These are phyloP conservation scores for Talaromyces sp. DNA, from an alignment of 2,329 filamentous ascomycete genomes.

Conservation along the genomic window DNA sequence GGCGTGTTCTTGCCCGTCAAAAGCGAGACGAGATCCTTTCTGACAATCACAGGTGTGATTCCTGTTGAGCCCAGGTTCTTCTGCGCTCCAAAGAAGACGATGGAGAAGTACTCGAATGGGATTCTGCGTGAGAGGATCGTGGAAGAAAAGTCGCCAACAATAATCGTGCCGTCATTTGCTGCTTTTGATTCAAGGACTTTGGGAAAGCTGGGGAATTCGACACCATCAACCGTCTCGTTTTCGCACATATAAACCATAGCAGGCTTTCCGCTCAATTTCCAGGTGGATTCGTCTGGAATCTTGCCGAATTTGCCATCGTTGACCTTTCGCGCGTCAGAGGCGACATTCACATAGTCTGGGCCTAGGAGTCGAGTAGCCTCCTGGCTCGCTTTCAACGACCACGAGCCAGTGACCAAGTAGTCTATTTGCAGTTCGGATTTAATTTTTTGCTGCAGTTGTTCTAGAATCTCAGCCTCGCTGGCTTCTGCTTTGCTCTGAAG, in stretches of 20 bases:
- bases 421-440: slow-evolving; percentile 71
- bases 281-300: slow-evolving; percentile 71
- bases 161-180: slow-evolving; percentile 62
- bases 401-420: slow-evolving; percentile 85
- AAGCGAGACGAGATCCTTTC: slow-evolving; percentile 69
- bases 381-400: slow-evolving; percentile 82
- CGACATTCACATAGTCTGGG: slow-evolving; percentile 69
- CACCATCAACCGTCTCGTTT: slow-evolving; percentile 84
- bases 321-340: slow-evolving; percentile 55
- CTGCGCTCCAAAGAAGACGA: slow-evolving; percentile 60
- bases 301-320: slow-evolving; percentile 79
- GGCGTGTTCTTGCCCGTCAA: slow-evolving; percentile 33
- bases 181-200: slow-evolving; percentile 52
- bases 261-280: slow-evolving; percentile 60
- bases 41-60: slow-evolving; percentile 78
- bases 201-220: slow-evolving; percentile 77
- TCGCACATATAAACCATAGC: slow-evolving; percentile 85
- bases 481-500: slow-evolving; percentile 26
- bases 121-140: slow-evolving; percentile 62
- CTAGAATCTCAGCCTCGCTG: slow-evolving; percentile 47
- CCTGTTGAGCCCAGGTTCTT: slow-evolving; percentile 89
- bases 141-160: slow-evolving; percentile 89
- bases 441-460: slow-evolving; percentile 58
- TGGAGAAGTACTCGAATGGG: slow-evolving; percentile 6
- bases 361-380: slow-evolving; percentile 76